Conservation (phyloP, 257 asterid species). For the Marsdenia floribunda region DNA sequence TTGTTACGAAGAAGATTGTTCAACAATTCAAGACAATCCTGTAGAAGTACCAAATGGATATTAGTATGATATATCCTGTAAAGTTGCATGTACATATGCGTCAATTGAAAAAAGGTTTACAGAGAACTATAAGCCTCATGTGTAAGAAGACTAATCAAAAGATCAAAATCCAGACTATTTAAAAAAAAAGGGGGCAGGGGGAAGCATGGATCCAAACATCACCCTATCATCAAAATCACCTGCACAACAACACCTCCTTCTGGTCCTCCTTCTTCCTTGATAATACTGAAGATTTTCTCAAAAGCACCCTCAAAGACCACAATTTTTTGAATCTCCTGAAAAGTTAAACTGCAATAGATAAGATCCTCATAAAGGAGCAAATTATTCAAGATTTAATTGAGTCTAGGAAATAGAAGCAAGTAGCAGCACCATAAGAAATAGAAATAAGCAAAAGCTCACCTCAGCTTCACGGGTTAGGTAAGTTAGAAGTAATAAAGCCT, state of each 20-base stretch:
- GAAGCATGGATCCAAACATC: neutral
- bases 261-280: slow-evolving; percentile 94
- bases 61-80: neutral
- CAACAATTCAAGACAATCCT: slow-evolving; percentile 89
- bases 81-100: neutral
- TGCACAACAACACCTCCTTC: slow-evolving; percentile 99
- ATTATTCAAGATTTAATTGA: slow-evolving; percentile 7
- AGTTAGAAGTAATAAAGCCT: slow-evolving; percentile 79
- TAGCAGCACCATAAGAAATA: neutral
- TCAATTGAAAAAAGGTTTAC: neutral
- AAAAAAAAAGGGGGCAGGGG: neutral
- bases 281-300: slow-evolving; percentile 89
- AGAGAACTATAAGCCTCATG: neutral
- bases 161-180: neutral
- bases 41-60: slow-evolving; percentile 29
- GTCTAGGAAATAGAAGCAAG: neutral
- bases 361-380: slow-evolving; percentile 8
- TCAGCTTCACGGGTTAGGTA: slow-evolving; percentile 97
- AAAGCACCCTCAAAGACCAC: slow-evolving; percentile 97
- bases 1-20: slow-evolving; percentile 82
- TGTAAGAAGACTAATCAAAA: neutral
- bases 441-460: slow-evolving; percentile 37
- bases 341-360: slow-evolving; percentile 10
- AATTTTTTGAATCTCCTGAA: slow-evolving; percentile 97
- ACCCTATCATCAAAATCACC: slow-evolving; percentile 32